A percentile compares a stretch with the other conserved stretches of the same genome.
phyloP scores from a whole-genome alignment of 257 asterid genomes.

The Nicotiana otophora region DNA sequence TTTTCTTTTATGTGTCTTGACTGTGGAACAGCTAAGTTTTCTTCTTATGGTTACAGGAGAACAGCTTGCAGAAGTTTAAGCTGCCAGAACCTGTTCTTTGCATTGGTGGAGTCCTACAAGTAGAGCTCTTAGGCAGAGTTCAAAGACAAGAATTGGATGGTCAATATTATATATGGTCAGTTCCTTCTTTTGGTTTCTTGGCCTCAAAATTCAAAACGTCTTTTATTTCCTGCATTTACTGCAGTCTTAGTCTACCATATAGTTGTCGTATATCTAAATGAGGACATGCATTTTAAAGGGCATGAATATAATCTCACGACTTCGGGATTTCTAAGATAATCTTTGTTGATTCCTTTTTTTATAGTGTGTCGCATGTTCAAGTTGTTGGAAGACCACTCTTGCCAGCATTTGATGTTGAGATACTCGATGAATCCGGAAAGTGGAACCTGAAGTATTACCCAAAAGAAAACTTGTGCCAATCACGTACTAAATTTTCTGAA shows the following conservation, averaged over 20 bases:
- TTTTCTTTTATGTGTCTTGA: neutral
- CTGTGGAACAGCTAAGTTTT: neutral
- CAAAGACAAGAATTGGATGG: conserved; percentile 73
- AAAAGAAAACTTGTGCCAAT: conserved; percentile 1
- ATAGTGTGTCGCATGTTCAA: conserved; percentile 56
- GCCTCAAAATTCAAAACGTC: neutral
- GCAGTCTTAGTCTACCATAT: neutral
- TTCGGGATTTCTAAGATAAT: neutral
- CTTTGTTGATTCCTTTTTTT: neutral
- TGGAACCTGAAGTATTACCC: conserved; percentile 48
- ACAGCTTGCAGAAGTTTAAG: conserved; percentile 61
- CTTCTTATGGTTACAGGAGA: conserved; percentile 40
- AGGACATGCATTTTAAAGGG: neutral
- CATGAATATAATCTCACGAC: neutral
- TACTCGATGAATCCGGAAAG: conserved; percentile 40
- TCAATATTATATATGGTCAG: conserved; percentile 72
- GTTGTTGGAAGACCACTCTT: conserved; percentile 61
- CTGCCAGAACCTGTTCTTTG: conserved; percentile 67
- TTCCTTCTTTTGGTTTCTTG: neutral
- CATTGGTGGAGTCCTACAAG: conserved; percentile 68
- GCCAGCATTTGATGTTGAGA: conserved; percentile 51
- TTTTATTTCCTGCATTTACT: neutral
- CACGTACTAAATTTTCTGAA: conserved; percentile 16
- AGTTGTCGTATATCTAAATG: neutral
- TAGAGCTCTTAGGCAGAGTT: conserved; percentile 78